Evolutionary conservation across 441 rosid species (phyloP), one percentile per base, ranked within the genome.

Genomic region (Croton setiger): DNA sequence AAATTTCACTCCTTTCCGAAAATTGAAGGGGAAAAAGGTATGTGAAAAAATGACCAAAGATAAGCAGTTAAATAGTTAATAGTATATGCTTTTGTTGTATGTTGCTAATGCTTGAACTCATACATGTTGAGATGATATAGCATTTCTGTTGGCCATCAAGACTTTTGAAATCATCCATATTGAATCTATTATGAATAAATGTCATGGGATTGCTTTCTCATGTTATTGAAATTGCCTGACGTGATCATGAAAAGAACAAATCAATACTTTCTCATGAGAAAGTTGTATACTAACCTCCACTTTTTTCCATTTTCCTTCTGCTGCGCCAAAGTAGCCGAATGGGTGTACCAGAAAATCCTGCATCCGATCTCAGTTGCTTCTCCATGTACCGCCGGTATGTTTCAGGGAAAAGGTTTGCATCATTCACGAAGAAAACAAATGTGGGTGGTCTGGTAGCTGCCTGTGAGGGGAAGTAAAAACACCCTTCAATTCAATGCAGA

Each of bases 361-460:
- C 96, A 75, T 91, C 86, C 14, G 84, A 27, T 62, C 95, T 94
- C 62, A 93, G 87, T 82, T 89, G 95, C 86, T 93, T 93, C 88
- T 91, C 98, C 97, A 93, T 82, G 72, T 86, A 93, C 55, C 93
- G 86, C 39, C 93, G 85, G 74, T 91, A 93, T 12, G 96, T 91
- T 72, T 93, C 97, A 3, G 95, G 84, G 64, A 93, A 93, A 66
- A 93, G 86, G 80, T 84, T 93, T 69, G 96, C 82, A 58, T 93
- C 97, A 73, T 93, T 93, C 51, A 91, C 96, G 65, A 93, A 93
- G 88, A 91, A 89, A 67, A 93, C 97, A 76, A 93, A 93, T 57
- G 96, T 89, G 56, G 97, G 98, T 39, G 95, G 98, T 73, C 96
- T 88, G 60, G 89, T 83, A 64, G 95, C 98, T 72, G 98, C 98